A percentile compares a stretch with the other conserved stretches of the same genome.
These are phyloP conservation scores for Pseudozyma flocculosa DNA, from an alignment of 1,284 basidiomycete genomes.

Conservation along the genomic window DNA sequence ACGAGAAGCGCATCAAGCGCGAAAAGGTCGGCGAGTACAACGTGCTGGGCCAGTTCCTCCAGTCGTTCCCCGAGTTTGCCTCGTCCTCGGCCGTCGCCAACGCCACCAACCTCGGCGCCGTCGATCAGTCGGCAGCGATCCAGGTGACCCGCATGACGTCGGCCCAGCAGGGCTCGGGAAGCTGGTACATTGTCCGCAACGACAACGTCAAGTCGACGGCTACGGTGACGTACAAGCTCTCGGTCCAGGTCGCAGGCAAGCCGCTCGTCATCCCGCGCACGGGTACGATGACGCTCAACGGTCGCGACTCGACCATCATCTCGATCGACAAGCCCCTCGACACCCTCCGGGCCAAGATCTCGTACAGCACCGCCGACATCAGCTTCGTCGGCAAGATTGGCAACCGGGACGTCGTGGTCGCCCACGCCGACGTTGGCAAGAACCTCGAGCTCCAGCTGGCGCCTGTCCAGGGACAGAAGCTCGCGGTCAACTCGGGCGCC, in stretches of 20 bases:
- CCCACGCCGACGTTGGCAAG: slow-evolving; percentile 13
- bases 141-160: not conserved
- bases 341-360: slow-evolving; percentile 52
- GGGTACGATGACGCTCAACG: slow-evolving; percentile 4
- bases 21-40: slow-evolving; percentile 38
- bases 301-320: slow-evolving; percentile 28
- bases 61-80: slow-evolving; percentile 36
- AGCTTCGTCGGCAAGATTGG: slow-evolving; percentile 51
- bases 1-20: slow-evolving; percentile 30
- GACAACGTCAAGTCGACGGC: slow-evolving; percentile 32
- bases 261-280: not conserved
- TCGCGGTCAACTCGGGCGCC: not conserved
- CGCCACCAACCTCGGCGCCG: not conserved
- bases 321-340: slow-evolving; percentile 25
- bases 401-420: slow-evolving; percentile 9
- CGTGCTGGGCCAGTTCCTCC: slow-evolving; percentile 30
- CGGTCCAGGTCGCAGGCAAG: not conserved
- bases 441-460: slow-evolving; percentile 14
- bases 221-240: slow-evolving; percentile 9
- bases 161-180: not conserved
- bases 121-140: not conserved
- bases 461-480: not conserved
- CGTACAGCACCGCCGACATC: slow-evolving; percentile 64
- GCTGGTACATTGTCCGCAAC: slow-evolving; percentile 73
- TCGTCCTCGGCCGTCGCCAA: slow-evolving; percentile 17